Percentiles rank a stretch among this genome's conserved stretches.
Conservation (phyloP, 2,329 filamentous ascomycete genomes). For the Colletotrichum musicola region DNA sequence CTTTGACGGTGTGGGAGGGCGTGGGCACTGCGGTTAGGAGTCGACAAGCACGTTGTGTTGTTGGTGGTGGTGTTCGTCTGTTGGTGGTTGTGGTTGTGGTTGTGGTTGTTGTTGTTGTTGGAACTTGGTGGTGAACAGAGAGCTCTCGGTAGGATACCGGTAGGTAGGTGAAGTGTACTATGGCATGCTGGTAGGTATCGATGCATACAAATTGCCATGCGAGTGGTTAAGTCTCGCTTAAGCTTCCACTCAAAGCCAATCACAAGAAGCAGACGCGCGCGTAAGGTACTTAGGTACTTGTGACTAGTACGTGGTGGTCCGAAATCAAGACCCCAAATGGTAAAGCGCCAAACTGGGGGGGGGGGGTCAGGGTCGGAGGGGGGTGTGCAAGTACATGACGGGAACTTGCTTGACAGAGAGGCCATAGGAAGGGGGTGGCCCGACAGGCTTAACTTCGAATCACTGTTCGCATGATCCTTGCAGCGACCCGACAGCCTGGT, state of each 20-base stretch:
- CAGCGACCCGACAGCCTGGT: conserved; percentile 23
- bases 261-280: conserved; percentile 23
- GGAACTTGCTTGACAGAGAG: background rate
- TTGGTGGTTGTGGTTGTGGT: background rate
- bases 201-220: conserved; percentile 1
- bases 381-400: background rate
- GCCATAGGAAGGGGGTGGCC: background rate
- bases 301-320: background rate
- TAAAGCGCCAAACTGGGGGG: conserved; percentile 9
- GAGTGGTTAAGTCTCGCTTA: conserved; percentile 29
- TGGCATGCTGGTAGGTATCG: background rate
- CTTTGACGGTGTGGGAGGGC: conserved; percentile 13
- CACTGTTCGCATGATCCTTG: conserved; percentile 16
- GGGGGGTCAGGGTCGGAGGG: background rate
- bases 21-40: conserved; percentile 22
- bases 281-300: conserved; percentile 18
- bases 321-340: conserved; percentile 15
- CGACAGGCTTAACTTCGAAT: background rate
- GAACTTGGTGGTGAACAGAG: conserved; percentile 8
- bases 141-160: background rate
- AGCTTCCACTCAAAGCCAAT: conserved; percentile 11
- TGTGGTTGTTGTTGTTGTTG: conserved; percentile 10
- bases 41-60: conserved; percentile 9
- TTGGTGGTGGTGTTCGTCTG: conserved; percentile 22
- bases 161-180: no score